Evolutionary conservation across 768 basidiomycete genomes (phyloP), one percentile per base, ranked within the genome.

Genomic region (Tylopilus felleus): DNA sequence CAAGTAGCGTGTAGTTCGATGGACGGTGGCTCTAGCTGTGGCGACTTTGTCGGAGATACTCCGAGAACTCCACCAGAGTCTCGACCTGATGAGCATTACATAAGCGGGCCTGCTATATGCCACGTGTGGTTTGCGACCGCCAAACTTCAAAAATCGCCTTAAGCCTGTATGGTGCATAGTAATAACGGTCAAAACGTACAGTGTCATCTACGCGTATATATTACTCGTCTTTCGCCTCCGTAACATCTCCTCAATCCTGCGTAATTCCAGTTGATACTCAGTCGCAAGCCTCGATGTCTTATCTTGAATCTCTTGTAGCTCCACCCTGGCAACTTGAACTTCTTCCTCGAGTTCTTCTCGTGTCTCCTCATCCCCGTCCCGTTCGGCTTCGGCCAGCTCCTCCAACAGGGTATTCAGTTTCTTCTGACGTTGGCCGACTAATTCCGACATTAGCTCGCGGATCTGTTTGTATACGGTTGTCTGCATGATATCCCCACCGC

Each of bases 391-490:
- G 51, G 73, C 69, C 64, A 79, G 76, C 51, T 82, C 79, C 14
- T 65, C 61, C 57, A 76, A 67, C 23, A 85, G 63, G 0, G 65
- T 62, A 14, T 71, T 68, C 63, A 82, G 64, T 58, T 82, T 81
- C 47, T 71, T 64, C 49, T 75, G 66, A 52, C 79, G 75, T 40
- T 73, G 72, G 53, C 71, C 57, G 14, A 75, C 71, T 51, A 79
- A 73, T 44, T 76, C 76, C 56, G 71, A 70, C 8, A 82, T 68
- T n/a, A 81, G 77, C 25, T 73, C 71, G 47, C 73, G 73, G 4
- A 85, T 71, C 55, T 81, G 82, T 41, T 60, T 72, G n/a, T 77
- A 82, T 1, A 82, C 82, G 4, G 71, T 69, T 0, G 84, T 83
- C 53, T 84, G 71, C 25, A 75, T 69, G 38, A 84, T 74, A 41